Conservation (phyloP, 2,329 filamentous ascomycete genomes). For the Byssoonygena ceratinophila region DNA sequence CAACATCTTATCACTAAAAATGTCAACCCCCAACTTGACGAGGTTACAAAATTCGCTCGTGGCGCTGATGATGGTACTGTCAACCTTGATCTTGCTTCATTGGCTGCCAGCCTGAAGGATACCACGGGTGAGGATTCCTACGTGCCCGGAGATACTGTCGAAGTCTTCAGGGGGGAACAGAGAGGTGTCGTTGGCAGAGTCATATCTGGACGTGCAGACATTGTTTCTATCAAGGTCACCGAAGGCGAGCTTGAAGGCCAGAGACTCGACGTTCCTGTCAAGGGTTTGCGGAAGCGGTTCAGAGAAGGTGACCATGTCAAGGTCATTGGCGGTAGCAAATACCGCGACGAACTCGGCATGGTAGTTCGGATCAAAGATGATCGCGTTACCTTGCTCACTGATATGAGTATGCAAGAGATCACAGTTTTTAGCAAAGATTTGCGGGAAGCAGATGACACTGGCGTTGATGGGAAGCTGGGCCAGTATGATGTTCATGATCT, state of each 20-base stretch:
- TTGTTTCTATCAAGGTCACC: slow-evolving; percentile 76
- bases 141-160: slow-evolving; percentile 86
- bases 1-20: slow-evolving; percentile 75
- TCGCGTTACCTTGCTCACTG: slow-evolving; percentile 81
- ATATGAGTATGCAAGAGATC: slow-evolving; percentile 85
- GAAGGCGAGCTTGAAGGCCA: slow-evolving; percentile 75
- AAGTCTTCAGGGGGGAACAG: slow-evolving; percentile 92
- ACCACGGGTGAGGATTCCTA: slow-evolving; percentile 73
- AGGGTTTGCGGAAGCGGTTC: slow-evolving; percentile 87
- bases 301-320: slow-evolving; percentile 93
- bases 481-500: slow-evolving; percentile 89
- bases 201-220: slow-evolving; percentile 76
- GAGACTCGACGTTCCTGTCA: slow-evolving; percentile 82
- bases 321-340: slow-evolving; percentile 91
- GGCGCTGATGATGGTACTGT: slow-evolving; percentile 85
- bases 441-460: slow-evolving; percentile 83
- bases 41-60: slow-evolving; percentile 87
- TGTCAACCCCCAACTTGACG: slow-evolving; percentile 85
- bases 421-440: slow-evolving; percentile 97
- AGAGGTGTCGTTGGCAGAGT: slow-evolving; percentile 80
- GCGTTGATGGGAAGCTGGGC: slow-evolving; percentile 68
- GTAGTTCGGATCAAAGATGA: slow-evolving; percentile 90
- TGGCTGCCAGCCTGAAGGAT: slow-evolving; percentile 82
- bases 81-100: slow-evolving; percentile 80
- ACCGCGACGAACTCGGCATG: slow-evolving; percentile 91